Evolutionary conservation across 257 asterid species (phyloP).

Genomic region (Euphrasia confusa): DNA sequence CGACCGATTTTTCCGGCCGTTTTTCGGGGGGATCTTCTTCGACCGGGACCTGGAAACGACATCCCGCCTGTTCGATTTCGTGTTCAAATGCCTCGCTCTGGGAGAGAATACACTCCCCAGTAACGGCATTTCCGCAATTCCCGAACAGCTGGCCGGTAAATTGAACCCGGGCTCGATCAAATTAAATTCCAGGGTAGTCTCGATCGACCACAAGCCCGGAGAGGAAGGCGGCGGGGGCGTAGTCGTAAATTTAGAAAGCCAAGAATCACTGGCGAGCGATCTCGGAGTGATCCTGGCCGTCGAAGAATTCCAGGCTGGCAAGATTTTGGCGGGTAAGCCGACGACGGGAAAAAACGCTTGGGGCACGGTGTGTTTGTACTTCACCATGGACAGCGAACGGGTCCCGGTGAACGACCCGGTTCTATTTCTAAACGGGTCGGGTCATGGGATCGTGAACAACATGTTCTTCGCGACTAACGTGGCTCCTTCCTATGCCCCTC

Average conservation of each 20-base stretch:
- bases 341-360: conserved; percentile 42
- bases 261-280: conserved; percentile 49
- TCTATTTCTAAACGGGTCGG: conserved; percentile 68
- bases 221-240: conserved; percentile 26
- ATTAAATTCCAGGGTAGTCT: conserved; percentile 51
- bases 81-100: conserved; percentile 74
- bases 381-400: conserved; percentile 44
- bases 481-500: conserved; percentile 70
- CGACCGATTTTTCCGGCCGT: conserved; percentile 76
- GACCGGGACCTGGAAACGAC: conserved; percentile 82
- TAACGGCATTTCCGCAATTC: conserved; percentile 79
- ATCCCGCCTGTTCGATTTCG: conserved; percentile 75
- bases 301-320: conserved; percentile 67
- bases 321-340: conserved; percentile 41
- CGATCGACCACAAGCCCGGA: conserved; percentile 33
- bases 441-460: conserved; percentile 76
- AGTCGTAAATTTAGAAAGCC: conserved; percentile 42
- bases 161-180: conserved; percentile 41
- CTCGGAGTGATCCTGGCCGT: conserved; percentile 73
- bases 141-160: conserved; percentile 66
- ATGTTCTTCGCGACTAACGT: conserved; percentile 89
- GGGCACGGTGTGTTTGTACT: conserved; percentile 76
- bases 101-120: conserved; percentile 87
- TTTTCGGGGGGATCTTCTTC: conserved; percentile 75
- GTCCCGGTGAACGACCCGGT: conserved; percentile 70